These are phyloP conservation scores for Ulota crispa DNA, from an alignment of 225 moss, liverwort and hornwort species.

Conservation along the genomic window DNA sequence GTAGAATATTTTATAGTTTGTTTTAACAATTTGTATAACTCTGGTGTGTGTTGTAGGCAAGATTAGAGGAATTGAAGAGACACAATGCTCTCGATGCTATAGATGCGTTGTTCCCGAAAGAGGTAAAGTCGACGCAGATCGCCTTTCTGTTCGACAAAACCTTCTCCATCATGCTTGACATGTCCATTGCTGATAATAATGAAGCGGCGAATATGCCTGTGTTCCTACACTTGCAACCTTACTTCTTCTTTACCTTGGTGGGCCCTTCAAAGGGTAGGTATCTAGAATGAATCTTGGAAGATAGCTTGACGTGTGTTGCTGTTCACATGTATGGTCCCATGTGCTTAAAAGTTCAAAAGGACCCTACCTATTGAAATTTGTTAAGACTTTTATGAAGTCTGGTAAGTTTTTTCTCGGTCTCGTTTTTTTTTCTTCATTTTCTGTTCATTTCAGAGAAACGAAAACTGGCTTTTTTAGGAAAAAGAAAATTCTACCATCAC, in stretches of 20 bases:
- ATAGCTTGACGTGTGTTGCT: background rate
- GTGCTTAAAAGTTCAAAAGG: background rate
- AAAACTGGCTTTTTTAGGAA: background rate
- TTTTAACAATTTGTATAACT: conserved; percentile 13
- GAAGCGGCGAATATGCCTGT: conserved; percentile 1
- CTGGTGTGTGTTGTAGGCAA: conserved; percentile 36
- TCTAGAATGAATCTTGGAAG: background rate
- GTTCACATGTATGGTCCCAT: background rate
- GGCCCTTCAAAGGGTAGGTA: background rate
- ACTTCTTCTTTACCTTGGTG: conserved; percentile 5
- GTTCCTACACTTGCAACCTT: background rate
- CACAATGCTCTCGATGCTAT: conserved; percentile 53
- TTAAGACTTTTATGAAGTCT: background rate
- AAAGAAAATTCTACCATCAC: background rate
- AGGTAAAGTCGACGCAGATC: conserved; percentile 31
- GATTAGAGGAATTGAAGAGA: conserved; percentile 48
- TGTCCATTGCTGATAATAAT: background rate
- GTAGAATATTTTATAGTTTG: background rate
- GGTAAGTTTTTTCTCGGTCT: background rate
- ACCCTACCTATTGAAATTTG: background rate
- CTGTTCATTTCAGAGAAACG: background rate
- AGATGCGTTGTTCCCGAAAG: conserved; percentile 59
- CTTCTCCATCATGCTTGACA: background rate
- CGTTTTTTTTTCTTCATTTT: background rate
- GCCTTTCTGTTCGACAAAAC: background rate